Base-by-base conservation (phyloP, 2,329 filamentous ascomycete genomes). In the Pochonia chlamydosporia region DNA sequence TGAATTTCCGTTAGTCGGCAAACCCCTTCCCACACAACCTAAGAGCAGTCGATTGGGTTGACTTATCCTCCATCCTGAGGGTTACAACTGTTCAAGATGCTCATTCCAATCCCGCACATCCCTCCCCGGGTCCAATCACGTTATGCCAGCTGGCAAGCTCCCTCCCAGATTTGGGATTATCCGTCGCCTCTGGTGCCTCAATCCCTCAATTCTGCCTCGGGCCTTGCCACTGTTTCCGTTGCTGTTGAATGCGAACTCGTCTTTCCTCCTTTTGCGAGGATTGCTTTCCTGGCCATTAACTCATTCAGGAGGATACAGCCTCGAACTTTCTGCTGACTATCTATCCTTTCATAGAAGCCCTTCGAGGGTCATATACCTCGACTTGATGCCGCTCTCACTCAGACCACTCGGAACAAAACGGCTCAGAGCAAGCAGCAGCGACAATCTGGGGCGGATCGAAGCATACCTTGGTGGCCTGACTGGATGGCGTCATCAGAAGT, bases 401-500 rank as follows among this genome's bases (percentile, higher is more conserved):
- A 39, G 16, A 20, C 21, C 8, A 25, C 30, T 31, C 44, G 20
- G 11, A 23, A 33, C 23, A 20, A 43, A 14, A 47, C 11, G 10
- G 11, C 33, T 35, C 44, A 37, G 35, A 31, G 26, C 20, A 40
- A 37, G 31, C 30, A 33, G 13, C 30, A 33, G 13, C 40, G 31
- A 21, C 24, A 45, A 26, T 13, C 23, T 25, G 44, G 13, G 36
- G 44, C 28, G 41, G 36, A 26, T 44, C 40, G 20, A 30, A 37
- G 44, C 33, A 31, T 41, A 23, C 14, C 9, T 23, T 36, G 46
- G 42, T 37, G 21, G 14, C 3, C 24, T 3, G 37, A 45, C 59
- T 61, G 63, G 53, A 99, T 97, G 93, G 93, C 93, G 71, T 93
- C 91, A 63, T 93, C 90, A 51, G 89, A 96, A 70, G 89, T 97